Percentiles rank a stretch among this genome's conserved stretches.
These are phyloP conservation scores for Suillus subluteus DNA, from an alignment of 768 basidiomycete genomes.

Conservation along the genomic window DNA sequence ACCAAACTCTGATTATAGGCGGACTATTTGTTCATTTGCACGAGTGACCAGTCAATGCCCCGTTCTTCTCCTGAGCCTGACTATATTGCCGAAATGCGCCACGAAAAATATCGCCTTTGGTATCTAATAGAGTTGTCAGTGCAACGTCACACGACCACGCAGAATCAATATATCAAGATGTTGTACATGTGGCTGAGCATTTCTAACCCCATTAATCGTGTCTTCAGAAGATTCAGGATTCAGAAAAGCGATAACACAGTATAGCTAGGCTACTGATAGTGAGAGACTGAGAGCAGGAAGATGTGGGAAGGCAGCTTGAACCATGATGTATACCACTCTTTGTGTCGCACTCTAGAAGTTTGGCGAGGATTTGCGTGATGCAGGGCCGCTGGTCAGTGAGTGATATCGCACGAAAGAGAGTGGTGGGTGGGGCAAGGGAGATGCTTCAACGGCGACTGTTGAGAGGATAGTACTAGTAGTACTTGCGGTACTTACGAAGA, in stretches of 20 bases:
- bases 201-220: background rate
- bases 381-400: too few species aligned
- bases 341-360: too few species aligned
- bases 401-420: too few species aligned
- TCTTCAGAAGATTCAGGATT: background rate
- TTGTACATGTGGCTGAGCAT: background rate
- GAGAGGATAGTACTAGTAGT: too few species aligned
- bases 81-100: background rate
- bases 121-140: background rate
- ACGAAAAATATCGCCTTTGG: background rate
- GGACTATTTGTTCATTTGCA: background rate
- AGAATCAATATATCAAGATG: background rate
- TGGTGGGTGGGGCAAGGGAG: too few species aligned
- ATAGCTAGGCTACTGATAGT: background rate
- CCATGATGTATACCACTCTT: too few species aligned
- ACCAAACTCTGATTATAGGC: background rate
- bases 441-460: too few species aligned
- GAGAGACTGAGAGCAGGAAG: background rate
- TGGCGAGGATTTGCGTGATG: too few species aligned
- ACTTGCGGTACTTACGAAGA: too few species aligned
- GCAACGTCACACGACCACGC: background rate
- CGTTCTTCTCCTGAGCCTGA: background rate
- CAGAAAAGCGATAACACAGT: background rate
- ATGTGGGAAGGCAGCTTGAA: background rate
- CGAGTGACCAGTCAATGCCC: background rate